Base-by-base conservation (phyloP, 1,284 basidiomycete genomes). In the Bothia castanella region DNA sequence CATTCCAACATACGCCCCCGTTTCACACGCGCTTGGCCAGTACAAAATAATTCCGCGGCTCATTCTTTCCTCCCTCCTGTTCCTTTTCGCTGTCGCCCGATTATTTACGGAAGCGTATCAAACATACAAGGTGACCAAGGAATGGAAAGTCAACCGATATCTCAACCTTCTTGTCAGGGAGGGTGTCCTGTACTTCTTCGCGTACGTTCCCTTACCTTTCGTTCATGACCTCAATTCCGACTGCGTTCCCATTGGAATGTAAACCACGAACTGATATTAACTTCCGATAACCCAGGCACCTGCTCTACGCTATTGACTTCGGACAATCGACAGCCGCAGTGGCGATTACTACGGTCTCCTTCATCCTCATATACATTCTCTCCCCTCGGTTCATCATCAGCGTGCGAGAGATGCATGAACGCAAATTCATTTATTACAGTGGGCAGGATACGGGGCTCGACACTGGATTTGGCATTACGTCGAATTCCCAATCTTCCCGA, bases 351-450 rank as follows among this genome's bases (percentile, higher is more conserved):
- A 4, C 8, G 13, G 0, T 62, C 32, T 7, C 42, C 23, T 34
- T 23, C 23, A 23, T 51, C 31, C 3, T 44, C n/a, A 27, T 64
- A 36, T 64, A 42, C 21, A 20, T 32, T 7, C 47, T 61, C 40
- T 29, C 60, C 2, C 60, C 60, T n/a, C 57, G 60, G 20, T 60
- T 60, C 37, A 52, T 60, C 37, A 49, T 60, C 12, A 59, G 37
- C 34, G 45, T 60, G 16, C 58, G 60, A 8, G 47, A 48, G 13
- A 3, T 63, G 31, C 36, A 60, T 40, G 2, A 17, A 5, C 35
- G 17, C 9, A 58, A 11, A 13, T 9, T 46, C n/a, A 14, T 30
- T 4, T 6, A 14, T 16, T 36, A 17, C 13, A 19, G 14, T 7
- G 25, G n/a, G 13, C 23, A 14, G 32, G 16, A 42, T 9, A 19